Conservation (phyloP, 2,329 filamentous ascomycete species). For the Verticillium nubilum region DNA sequence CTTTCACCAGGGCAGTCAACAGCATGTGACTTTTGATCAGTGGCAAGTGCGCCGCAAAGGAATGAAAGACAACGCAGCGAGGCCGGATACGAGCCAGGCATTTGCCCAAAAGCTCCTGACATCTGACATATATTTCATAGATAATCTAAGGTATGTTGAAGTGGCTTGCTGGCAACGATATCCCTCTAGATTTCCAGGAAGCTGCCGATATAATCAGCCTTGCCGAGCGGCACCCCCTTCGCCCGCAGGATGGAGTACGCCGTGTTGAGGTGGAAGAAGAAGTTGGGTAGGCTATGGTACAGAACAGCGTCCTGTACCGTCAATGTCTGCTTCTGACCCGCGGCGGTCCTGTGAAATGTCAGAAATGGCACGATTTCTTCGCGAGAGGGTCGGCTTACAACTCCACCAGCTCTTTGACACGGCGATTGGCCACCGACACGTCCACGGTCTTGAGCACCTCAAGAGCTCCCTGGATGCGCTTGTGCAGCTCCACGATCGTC, state of each 20-base stretch:
- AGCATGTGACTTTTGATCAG: no score
- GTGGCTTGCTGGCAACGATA: no score
- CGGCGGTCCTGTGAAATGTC: conserved; percentile 2
- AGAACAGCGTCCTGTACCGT: conserved; percentile 32
- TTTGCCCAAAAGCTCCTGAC: no score
- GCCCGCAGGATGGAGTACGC: conserved; percentile 51
- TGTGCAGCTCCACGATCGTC: conserved; percentile 23
- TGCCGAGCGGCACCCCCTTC: conserved; percentile 53
- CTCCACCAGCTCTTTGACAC: conserved; percentile 16
- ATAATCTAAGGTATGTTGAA: no score
- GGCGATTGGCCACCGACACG: conserved; percentile 17
- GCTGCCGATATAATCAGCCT: conserved; percentile 31
- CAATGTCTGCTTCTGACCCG: conserved; percentile 8
- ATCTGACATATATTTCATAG: no score
- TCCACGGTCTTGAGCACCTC: conserved; percentile 21
- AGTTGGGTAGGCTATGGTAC: conserved; percentile 46
- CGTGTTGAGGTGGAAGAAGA: conserved; percentile 54
- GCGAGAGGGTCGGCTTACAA: conserved; percentile 13
- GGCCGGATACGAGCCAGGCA: no score
- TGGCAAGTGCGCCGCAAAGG: no score
- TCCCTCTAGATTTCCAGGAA: background rate
- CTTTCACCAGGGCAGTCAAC: no score
- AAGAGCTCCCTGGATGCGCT: conserved; percentile 20
- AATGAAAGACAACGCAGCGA: no score
- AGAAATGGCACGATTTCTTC: background rate